phyloP scores from a whole-genome alignment of 2,329 filamentous ascomycete species.

The Beauveria asiatica region DNA sequence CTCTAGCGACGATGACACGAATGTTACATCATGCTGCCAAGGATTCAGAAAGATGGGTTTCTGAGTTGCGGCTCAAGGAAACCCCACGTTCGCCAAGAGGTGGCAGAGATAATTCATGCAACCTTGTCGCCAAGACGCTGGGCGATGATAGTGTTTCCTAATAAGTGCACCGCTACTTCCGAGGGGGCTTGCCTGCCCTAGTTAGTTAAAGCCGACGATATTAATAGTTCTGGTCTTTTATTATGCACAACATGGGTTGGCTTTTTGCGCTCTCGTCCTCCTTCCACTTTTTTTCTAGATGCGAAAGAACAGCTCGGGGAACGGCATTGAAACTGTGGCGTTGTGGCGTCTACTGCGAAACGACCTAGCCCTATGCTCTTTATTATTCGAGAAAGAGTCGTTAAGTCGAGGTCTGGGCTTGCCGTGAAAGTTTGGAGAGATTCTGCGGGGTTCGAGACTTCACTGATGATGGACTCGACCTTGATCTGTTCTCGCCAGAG shows the following conservation, averaged over 20 bases:
- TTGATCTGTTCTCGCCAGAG: conserved; percentile 25
- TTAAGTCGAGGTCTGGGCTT: background rate
- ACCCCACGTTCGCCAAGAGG: background rate
- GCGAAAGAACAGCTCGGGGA: background rate
- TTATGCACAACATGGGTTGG: background rate
- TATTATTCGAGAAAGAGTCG: no score
- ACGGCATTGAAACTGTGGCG: background rate
- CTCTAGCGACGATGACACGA: no score
- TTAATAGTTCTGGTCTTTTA: background rate
- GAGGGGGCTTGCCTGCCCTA: background rate
- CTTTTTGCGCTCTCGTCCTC: background rate
- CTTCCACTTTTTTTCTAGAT: background rate
- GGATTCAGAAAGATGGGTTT: no score
- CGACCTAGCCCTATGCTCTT: background rate
- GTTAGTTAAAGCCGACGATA: background rate
- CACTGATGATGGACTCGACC: conserved; percentile 23
- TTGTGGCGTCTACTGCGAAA: background rate
- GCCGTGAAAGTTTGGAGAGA: background rate
- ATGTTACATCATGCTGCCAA: no score
- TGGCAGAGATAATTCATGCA: no score
- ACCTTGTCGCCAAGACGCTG: background rate
- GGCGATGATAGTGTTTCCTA: background rate
- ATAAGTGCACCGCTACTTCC: background rate
- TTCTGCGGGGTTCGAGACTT: conserved; percentile 17
- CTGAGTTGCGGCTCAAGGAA: background rate